These are phyloP conservation scores for Tolypocladium amazonense DNA, from an alignment of 2,329 filamentous ascomycete genomes.

Conservation along the genomic window DNA sequence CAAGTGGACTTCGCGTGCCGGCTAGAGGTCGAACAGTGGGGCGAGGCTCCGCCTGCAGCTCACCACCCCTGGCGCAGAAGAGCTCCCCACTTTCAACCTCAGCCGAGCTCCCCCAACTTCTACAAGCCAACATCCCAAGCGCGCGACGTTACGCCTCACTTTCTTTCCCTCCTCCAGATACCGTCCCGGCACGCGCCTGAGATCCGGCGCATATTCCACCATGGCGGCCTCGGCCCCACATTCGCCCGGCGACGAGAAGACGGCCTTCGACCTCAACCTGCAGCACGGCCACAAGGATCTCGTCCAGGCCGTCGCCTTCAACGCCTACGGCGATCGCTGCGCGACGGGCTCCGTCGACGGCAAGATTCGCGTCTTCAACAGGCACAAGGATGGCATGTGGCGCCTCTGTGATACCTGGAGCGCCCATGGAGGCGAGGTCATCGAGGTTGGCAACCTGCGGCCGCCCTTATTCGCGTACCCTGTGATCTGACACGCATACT, in stretches of 20 bases:
- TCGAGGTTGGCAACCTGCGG: slow-evolving; percentile 51
- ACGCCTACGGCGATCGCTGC: slow-evolving; percentile 84
- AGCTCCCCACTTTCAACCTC: neutral
- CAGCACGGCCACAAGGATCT: slow-evolving; percentile 70
- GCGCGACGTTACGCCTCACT: neutral
- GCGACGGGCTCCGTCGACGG: slow-evolving; percentile 88
- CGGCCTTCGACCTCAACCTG: slow-evolving; percentile 48
- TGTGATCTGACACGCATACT: neutral
- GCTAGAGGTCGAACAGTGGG: neutral
- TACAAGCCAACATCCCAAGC: neutral
- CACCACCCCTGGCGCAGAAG: neutral
- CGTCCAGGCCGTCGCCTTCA: slow-evolving; percentile 79
- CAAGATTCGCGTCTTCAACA: slow-evolving; percentile 83
- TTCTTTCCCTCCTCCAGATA: neutral
- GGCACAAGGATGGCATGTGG: slow-evolving; percentile 69
- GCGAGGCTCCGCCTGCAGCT: neutral
- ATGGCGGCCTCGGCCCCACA: slow-evolving; percentile 21
- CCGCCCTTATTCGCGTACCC: neutral
- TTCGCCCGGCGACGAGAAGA: slow-evolving; percentile 32
- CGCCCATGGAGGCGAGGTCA: slow-evolving; percentile 81
- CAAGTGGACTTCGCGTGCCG: neutral
- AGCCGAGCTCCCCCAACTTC: neutral
- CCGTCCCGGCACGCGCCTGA: too few relatives aligned
- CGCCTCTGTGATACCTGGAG: slow-evolving; percentile 76
- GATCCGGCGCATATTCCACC: neutral